Evolutionary conservation across 2,329 filamentous ascomycete species (phyloP), one percentile per base, ranked within the genome.

Genomic region (Cordyceps farinosa): DNA sequence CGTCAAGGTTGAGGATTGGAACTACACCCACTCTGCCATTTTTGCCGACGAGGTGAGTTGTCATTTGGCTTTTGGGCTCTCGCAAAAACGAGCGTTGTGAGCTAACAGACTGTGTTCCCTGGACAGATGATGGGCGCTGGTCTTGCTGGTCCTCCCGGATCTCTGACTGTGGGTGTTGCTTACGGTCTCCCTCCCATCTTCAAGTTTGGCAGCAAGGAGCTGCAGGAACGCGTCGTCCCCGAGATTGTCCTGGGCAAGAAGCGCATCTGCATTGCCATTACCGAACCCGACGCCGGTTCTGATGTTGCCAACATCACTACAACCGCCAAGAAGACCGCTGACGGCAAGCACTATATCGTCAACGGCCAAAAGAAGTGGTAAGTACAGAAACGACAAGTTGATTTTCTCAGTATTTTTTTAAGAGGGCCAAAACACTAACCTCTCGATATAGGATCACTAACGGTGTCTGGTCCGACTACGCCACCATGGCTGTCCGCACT

Each of bases 331-430:
- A 87, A 86, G 72, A 83, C 80, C 7, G 70, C 78, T 0, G 86
- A 89, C 69, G 88, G 89, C 11, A 87, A 86, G 71, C 77, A 85
- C 69, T 92, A 89, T 70, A 81, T 92, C 53, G 76, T 92, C 54
- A 91, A 90, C 64, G 89, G 89, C n/a, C 81, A 83, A 0, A 92
- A 92, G 82, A 91, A 92, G 76, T 92, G 90, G 89, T 65, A 45
- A 5, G 57, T n/a, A 30, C 13, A 22, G 27, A 15, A 1, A 32
- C 1, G 4, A 29, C 3, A 9, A 44, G 22, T 0, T 22, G 5
- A 47, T 2, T 3, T n/a, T 27, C 13, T 15, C 38, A 15, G 13
- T 6, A 9, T 1, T 40, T 3, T 11, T 40, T 8, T 5, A 40
- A 15, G 13, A 10, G 38, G 1, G 38, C 38, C 38, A 40, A 15